Base-by-base conservation (phyloP, 345 rosid genomes). In the Arabis hirsuta region DNA sequence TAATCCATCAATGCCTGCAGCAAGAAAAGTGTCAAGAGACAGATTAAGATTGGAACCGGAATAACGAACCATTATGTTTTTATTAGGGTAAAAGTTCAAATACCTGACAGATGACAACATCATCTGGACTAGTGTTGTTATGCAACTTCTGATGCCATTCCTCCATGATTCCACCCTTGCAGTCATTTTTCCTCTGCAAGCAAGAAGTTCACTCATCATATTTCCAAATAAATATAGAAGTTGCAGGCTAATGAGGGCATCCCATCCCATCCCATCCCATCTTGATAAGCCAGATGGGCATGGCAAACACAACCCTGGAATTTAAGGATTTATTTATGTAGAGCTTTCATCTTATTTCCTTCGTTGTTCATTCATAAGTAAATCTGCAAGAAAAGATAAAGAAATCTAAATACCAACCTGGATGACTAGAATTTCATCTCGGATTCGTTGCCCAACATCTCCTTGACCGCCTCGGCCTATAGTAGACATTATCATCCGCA, bases 111-210 rank as follows among this genome's bases (percentile, higher is more conserved):
- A 95, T 95, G 76, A 91, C 55, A 68, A 95, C 88, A 84, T 95
- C 99, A 80, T 95, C 99, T 27, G 99, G 99, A 82, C 99, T 95
- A 41, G 99, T 95, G 85, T 95, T 92, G 71, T 95, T 95, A 74
- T 95, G 99, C 73, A 95, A 83, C 81, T 95, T 95, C 82, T 95
- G 99, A 85, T 95, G 99, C 99, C 99, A 95, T 82, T 95, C 97
- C 84, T 95, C 99, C 98, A 95, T 95, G 81, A 95, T 88, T 80
- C 89, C 97, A 80, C 99, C 99, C 81, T 90, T 90, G 86, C 99
- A 95, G 27, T 86, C 79, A 85, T 91, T 95, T 13, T 91, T 84
- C 72, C 99, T 90, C 99, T 95, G 82, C 68, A 22, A 53, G 38
- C 14, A 48, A 53, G 9, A 52, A 62, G 51, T 42, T 57, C 63